Conservation (phyloP, 139 green algal species). For the Eudorina sp. region DNA sequence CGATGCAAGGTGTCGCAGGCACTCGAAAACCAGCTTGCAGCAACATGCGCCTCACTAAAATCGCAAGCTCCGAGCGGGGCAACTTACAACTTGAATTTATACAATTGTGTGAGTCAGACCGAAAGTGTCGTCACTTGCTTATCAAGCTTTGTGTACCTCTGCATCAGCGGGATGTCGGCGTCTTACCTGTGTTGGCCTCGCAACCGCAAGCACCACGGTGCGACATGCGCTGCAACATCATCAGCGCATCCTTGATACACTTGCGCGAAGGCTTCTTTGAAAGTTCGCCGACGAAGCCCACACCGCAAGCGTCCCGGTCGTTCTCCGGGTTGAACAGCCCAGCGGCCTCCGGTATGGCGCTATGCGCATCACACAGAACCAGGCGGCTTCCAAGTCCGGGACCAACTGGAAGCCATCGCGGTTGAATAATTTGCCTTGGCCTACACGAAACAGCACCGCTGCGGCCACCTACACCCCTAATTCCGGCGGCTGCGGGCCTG, state of each 20-base stretch:
- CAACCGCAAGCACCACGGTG: constrained; percentile 95
- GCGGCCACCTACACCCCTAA: background rate
- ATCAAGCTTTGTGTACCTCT: background rate
- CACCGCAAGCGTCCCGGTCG: constrained; percentile 92
- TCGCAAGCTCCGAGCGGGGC: too few relatives aligned
- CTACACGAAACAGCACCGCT: background rate
- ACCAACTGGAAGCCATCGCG: constrained; percentile 12
- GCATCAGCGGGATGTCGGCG: background rate
- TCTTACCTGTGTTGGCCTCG: constrained; percentile 90
- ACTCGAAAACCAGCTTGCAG: background rate
- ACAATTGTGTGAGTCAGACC: too few relatives aligned
- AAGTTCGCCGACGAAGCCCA: constrained; percentile 95
- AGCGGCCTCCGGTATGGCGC: constrained; percentile 28
- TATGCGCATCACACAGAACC: constrained; percentile 52
- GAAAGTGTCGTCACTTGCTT: background rate
- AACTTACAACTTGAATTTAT: too few relatives aligned
- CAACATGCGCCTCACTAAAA: too few relatives aligned
- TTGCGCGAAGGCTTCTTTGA: constrained; percentile 78
- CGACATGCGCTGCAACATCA: constrained; percentile 91
- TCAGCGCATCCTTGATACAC: constrained; percentile 88
- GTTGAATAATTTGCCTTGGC: background rate
- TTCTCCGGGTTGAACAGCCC: constrained; percentile 69
- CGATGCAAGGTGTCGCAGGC: background rate
- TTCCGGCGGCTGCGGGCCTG: background rate
- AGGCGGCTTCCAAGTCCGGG: constrained; percentile 37